A percentile compares a stretch with the other conserved stretches of the same genome.
Conservation (phyloP, 768 basidiomycete genomes). For the Tricholoma saponaceum region DNA sequence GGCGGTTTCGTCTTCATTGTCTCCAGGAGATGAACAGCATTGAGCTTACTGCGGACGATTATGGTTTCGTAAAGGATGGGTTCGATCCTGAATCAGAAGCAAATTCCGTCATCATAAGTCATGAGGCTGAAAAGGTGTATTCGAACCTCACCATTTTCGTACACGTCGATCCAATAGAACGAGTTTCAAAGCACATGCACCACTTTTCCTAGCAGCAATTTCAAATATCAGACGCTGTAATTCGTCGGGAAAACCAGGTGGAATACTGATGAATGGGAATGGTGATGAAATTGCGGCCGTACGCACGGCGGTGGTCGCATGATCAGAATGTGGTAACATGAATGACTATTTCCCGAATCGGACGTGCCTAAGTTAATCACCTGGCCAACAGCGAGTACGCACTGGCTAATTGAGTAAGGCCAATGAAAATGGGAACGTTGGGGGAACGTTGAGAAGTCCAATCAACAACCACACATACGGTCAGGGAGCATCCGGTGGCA, state of each 20-base stretch:
- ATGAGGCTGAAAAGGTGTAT: neutral
- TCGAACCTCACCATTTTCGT: slow-evolving; percentile 18
- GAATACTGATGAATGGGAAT: neutral
- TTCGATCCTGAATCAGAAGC: slow-evolving; percentile 21
- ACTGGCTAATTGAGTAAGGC: too few species aligned
- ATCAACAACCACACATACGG: too few species aligned
- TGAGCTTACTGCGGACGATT: slow-evolving; percentile 15
- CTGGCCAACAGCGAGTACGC: too few species aligned
- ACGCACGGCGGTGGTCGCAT: neutral
- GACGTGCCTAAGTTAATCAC: too few species aligned
- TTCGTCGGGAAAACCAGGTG: slow-evolving; percentile 17
- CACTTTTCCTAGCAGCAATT: slow-evolving; percentile 18
- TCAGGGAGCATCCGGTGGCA: too few species aligned
- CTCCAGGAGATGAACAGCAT: slow-evolving; percentile 16
- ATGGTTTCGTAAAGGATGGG: slow-evolving; percentile 26
- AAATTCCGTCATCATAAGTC: neutral
- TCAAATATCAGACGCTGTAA: slow-evolving; percentile 24
- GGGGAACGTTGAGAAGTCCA: too few species aligned
- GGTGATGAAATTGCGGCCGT: neutral
- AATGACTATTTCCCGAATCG: too few species aligned
- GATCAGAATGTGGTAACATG: too few species aligned
- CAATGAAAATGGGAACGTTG: too few species aligned
- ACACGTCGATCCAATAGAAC: slow-evolving; percentile 21
- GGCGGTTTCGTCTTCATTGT: slow-evolving; percentile 13
- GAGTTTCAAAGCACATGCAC: slow-evolving; percentile 16